Evolutionary conservation across 148 eudicot species (phyloP), one percentile per base, ranked within the genome.

Genomic region (Rhododendron molle): DNA sequence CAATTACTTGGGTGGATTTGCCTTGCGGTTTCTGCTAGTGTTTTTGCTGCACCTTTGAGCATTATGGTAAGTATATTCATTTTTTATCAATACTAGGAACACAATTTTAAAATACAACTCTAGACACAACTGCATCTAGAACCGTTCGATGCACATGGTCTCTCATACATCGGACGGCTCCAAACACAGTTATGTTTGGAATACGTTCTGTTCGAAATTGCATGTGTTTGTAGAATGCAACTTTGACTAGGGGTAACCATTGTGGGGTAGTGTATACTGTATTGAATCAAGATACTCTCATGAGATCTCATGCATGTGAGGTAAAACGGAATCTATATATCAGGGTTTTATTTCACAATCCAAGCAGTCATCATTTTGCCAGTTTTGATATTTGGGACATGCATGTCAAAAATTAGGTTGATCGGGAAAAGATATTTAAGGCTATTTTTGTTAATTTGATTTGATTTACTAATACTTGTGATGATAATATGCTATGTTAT

Each of bases 31-130:
- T 90, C 96, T 8, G 85, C 91, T 14, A 74, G 85, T 62, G 96
- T 94, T 38, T 95, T 92, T 44, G 93, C 90, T 15, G 98, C 98
- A 36, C 98, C 96, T 15, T 87, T 95, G 18, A 92, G 93, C 88
- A 92, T 95, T 40, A 85, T 95, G 92, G 98, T 95, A 86, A 81
- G 91, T 26, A 54, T 3, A 3, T 32, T 30, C 16, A 30, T 32
- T 65, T 65, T 15, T 56, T 65, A n/a, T 62, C 0, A 16, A 54
- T 54, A 15, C 20, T 58, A 18, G n/a, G 1, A 18, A 58, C 65
- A 58, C 7, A n/a, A n/a, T n/a, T n/a, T n/a, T n/a, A n/a, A n/a
- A n/a, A n/a, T n/a, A n/a, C n/a, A 54, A 3, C 20, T 54, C 1
- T 18, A 15, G 60, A 54, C 20, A 18, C 21, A 58, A 54, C 21